A percentile compares a stretch with the other conserved stretches of the same genome.
These are phyloP conservation scores for Zancudomyces culisetae DNA, from an alignment of 371 early-diverging fungal genomes.

Conservation along the genomic window DNA sequence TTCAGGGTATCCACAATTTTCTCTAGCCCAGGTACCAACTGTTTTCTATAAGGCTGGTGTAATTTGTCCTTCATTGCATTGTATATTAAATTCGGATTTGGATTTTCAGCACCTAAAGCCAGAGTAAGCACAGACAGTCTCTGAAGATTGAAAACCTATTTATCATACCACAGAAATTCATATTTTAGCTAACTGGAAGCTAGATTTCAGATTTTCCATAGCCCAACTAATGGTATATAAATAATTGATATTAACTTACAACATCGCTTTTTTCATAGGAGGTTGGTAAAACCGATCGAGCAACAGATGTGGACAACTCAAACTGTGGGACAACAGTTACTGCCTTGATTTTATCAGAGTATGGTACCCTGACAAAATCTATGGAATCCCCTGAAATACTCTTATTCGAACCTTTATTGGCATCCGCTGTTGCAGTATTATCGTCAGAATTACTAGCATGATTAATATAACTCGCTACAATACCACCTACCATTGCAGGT, in stretches of 20 bases:
- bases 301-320: conserved; percentile 74
- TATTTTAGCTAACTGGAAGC: too few relatives aligned
- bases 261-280: conserved; percentile 58
- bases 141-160: conserved; percentile 82
- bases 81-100: conserved; percentile 50
- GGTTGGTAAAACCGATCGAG: conserved; percentile 69
- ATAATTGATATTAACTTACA: conserved; percentile 43
- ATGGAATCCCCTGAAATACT: conserved; percentile 43
- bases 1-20: conserved; percentile 54
- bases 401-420: conserved; percentile 4
- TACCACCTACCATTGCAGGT: conserved; percentile 82
- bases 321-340: conserved; percentile 81
- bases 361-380: conserved; percentile 41
- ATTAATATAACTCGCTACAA: conserved; percentile 62
- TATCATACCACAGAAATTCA: too few relatives aligned
- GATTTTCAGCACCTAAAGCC: conserved; percentile 47
- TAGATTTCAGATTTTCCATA: too few relatives aligned
- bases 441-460: conserved; percentile 30
- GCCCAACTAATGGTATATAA: too few relatives aligned
- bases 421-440: conserved; percentile 10
- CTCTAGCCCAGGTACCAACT: conserved; percentile 84
- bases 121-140: conserved; percentile 71
- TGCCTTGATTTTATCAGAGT: conserved; percentile 49
- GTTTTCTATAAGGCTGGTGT: conserved; percentile 84
- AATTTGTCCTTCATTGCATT: conserved; percentile 85